phyloP scores from a whole-genome alignment of 2,329 filamentous ascomycete species.

The Colletotrichum sidae region DNA sequence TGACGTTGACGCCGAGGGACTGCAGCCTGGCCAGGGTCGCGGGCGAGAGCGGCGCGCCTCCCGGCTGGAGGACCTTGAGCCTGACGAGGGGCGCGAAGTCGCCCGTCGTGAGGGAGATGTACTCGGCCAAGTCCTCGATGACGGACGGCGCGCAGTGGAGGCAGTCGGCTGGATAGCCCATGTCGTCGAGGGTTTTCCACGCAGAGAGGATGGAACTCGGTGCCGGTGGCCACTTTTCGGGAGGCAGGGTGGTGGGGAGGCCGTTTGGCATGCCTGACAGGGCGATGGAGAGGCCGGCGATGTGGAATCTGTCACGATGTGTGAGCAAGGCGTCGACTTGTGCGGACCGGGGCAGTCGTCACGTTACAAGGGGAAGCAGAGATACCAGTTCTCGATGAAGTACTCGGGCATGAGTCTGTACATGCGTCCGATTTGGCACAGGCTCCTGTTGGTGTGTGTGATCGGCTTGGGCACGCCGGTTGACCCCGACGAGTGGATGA shows the following conservation, averaged over 20 bases:
- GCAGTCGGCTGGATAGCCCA: conserved; percentile 21
- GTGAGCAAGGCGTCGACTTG: background rate
- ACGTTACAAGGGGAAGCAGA: conserved; percentile 25
- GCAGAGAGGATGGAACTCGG: conserved; percentile 27
- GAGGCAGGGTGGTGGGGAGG: conserved; percentile 19
- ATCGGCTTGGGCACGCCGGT: conserved; percentile 27
- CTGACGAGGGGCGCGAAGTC: conserved; percentile 14
- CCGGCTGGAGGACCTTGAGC: conserved; percentile 25
- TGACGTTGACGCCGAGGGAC: conserved; percentile 23
- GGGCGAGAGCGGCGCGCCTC: conserved; percentile 14
- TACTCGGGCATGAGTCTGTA: conserved; percentile 26
- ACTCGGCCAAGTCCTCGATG: conserved; percentile 29
- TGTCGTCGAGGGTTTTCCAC: conserved; percentile 2
- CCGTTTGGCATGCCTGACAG: conserved; percentile 23
- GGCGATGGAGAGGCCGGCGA: conserved; percentile 10
- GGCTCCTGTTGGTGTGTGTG: conserved; percentile 25
- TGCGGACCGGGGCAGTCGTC: accelerated
- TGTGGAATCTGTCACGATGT: conserved; percentile 3
- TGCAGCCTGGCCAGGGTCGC: conserved; percentile 8
- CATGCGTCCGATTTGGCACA: conserved; percentile 27
- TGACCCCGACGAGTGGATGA: conserved; percentile 32
- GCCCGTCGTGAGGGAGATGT: conserved; percentile 22
- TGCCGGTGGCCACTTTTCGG: conserved; percentile 26
- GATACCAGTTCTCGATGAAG: conserved; percentile 31
- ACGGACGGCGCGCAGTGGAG: conserved; percentile 28